Base-by-base conservation (phyloP, 2,329 filamentous ascomycete species). In the Penicillium frequentans region DNA sequence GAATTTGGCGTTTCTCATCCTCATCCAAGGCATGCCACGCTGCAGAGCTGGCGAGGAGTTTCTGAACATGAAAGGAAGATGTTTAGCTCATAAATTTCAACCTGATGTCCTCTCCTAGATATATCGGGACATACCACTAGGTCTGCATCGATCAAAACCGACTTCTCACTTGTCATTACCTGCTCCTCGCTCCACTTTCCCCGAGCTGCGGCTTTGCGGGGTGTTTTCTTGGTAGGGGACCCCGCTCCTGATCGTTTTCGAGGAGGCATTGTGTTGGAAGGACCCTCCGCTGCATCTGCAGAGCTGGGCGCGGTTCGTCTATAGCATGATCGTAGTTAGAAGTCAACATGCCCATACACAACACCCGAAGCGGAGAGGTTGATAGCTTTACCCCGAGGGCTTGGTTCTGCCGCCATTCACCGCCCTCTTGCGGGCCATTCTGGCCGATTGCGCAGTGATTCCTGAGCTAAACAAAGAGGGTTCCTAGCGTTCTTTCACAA, bases 11-110 rank as follows among this genome's bases (percentile, higher is more conserved):
- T 60, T 79, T 77, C 57, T 77, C 75, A 21, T 65, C 63, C 56
- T 76, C 75, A 23, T 76, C 72, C 14, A 79, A 72, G 52, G 66
- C 71, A 23, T 73, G 65, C 75, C 77, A 79, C 35, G 77, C 73
- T 58, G 71, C 65, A 1, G 75, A 75, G 19, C 70, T 67, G 8
- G 75, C 65, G 26, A 79, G 68, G 7, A 79, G 59, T 68, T 72
- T 75, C 76, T 78, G 61, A 11, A 26, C 8, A 47, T 21, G 24
- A n/a, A 21, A 29, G n/a, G 13, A 46, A 26, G 3, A 4, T 2
- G 0, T 29, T 42, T 19, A 37, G 21, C 26, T 39, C 9, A 39
- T 19, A 3, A 21, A n/a, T 4, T 5, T 19, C 31, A 43, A 29
- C 16, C 45, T 31, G 14, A 16, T 24, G 9, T 26, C 26, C 4